Percentiles rank a stretch among this genome's conserved stretches.
These are phyloP conservation scores for Exobasidium rhododendri DNA, from an alignment of 1,284 basidiomycete species.

Conservation along the genomic window DNA sequence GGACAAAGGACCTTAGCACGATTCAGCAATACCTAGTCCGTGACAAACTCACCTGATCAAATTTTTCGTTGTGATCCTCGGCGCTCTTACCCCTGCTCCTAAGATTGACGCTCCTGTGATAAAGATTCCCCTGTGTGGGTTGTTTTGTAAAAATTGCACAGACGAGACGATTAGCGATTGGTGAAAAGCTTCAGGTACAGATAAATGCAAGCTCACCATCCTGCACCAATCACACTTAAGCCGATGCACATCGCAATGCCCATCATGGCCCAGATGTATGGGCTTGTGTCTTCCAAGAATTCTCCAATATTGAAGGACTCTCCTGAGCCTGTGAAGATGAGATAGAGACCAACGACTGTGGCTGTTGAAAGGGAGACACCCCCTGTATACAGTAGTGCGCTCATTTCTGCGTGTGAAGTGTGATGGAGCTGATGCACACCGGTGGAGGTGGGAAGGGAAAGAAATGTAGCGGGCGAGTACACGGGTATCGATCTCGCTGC, in stretches of 20 bases:
- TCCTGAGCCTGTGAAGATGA: slow-evolving; percentile 12
- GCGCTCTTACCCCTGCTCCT: slow-evolving; percentile 89
- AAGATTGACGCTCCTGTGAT: slow-evolving; percentile 91
- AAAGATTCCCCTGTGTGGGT: slow-evolving; percentile 85
- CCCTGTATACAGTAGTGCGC: slow-evolving; percentile 3
- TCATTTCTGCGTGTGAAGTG: background rate
- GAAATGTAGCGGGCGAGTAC: no score
- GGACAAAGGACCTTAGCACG: background rate
- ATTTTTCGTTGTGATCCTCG: slow-evolving; percentile 95
- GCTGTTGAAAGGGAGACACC: background rate
- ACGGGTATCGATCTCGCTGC: no score
- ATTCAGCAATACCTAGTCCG: background rate
- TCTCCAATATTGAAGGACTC: slow-evolving; percentile 16
- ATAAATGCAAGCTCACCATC: slow-evolving; percentile 68
- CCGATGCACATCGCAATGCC: slow-evolving; percentile 93
- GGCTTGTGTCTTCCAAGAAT: slow-evolving; percentile 89
- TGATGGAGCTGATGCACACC: no score
- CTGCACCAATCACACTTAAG: slow-evolving; percentile 86
- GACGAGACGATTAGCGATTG: slow-evolving; percentile 7
- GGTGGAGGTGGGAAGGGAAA: background rate
- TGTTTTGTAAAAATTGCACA: background rate
- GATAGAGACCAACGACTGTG: slow-evolving; percentile 9
- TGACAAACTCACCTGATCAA: slow-evolving; percentile 61
- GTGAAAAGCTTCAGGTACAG: background rate
- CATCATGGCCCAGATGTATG: slow-evolving; percentile 85